A percentile compares a stretch with the other conserved stretches of the same genome.
Evolutionary conservation across 1,284 basidiomycete species (phyloP).

Genomic region (Cystobasidium pallidum): DNA sequence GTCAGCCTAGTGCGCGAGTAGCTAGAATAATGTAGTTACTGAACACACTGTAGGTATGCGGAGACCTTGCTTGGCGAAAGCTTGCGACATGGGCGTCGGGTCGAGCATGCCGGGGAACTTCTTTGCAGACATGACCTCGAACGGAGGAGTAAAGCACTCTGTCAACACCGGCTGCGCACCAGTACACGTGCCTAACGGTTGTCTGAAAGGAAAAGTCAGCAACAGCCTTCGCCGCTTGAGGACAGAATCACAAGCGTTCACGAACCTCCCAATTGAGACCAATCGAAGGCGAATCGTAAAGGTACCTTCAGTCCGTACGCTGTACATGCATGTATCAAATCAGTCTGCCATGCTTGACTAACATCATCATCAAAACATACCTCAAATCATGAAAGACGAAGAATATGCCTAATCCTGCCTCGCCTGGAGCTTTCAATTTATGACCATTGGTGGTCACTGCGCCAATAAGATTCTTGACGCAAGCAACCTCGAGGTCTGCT

Average conservation of each 20-base stretch:
- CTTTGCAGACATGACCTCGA: conserved; percentile 86
- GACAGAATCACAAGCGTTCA: background rate
- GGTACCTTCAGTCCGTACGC: conserved; percentile 78
- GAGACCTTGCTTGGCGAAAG: conserved; percentile 85
- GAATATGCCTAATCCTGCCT: conserved; percentile 70
- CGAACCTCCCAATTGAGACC: conserved; percentile 50
- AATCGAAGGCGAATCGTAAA: conserved; percentile 57
- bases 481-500: conserved; percentile 13
- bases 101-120: conserved; percentile 90
- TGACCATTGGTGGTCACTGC: conserved; percentile 81
- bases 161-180: conserved; percentile 21
- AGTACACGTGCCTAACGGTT: conserved; percentile 11
- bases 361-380: too few relatives aligned
- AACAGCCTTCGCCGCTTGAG: too few relatives aligned
- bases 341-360: too few relatives aligned
- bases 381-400: conserved; percentile 84
- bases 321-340: too few relatives aligned
- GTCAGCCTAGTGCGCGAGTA: background rate
- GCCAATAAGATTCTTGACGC: conserved; percentile 71
- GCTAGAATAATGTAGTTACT: background rate
- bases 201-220: background rate
- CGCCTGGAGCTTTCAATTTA: conserved; percentile 68
- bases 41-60: conserved; percentile 68
- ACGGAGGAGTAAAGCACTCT: conserved; percentile 74
- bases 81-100: conserved; percentile 83